A percentile compares a stretch with the other conserved stretches of the same genome.
Evolutionary conservation across 768 basidiomycete genomes (phyloP).

Genomic region (Coprinopsis marcescibilis): DNA sequence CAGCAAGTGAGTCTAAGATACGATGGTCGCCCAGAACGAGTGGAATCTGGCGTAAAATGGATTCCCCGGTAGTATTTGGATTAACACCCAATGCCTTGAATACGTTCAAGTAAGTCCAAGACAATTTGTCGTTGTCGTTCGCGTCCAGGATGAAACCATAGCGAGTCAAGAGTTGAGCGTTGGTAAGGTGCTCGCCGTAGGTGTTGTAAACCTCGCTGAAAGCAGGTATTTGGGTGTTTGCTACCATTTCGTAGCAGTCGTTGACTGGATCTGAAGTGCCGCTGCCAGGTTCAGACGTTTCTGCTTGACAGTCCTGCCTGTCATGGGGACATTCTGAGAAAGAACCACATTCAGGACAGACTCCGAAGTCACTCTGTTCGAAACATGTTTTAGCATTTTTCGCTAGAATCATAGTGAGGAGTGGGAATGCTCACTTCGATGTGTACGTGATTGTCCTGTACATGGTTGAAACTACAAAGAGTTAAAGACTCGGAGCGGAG

Average conservation of each 20-base stretch:
- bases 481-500: constrained; percentile 6
- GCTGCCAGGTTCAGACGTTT: neutral
- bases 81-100: constrained; percentile 11
- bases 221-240: constrained; percentile 43
- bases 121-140: constrained; percentile 61
- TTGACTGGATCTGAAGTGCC: constrained; percentile 23
- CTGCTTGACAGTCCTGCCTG: constrained; percentile 18
- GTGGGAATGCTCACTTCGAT: constrained; percentile 48
- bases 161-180: constrained; percentile 58
- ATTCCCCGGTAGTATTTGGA: neutral
- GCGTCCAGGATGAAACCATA: constrained; percentile 75
- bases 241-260: constrained; percentile 60
- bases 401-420: neutral
- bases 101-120: constrained; percentile 33
- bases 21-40: no score
- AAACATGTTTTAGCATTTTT: constrained; percentile 10
- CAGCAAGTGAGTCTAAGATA: neutral
- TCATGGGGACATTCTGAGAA: constrained; percentile 66
- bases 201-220: constrained; percentile 68
- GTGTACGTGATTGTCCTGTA: constrained; percentile 63
- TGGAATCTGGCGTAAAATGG: no score
- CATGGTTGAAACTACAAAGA: constrained; percentile 64
- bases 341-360: constrained; percentile 69
- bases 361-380: constrained; percentile 62
- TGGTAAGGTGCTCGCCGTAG: constrained; percentile 61